Evolutionary conservation across 179 eudicot species (phyloP).

Genomic region (Spergularia azorica): DNA sequence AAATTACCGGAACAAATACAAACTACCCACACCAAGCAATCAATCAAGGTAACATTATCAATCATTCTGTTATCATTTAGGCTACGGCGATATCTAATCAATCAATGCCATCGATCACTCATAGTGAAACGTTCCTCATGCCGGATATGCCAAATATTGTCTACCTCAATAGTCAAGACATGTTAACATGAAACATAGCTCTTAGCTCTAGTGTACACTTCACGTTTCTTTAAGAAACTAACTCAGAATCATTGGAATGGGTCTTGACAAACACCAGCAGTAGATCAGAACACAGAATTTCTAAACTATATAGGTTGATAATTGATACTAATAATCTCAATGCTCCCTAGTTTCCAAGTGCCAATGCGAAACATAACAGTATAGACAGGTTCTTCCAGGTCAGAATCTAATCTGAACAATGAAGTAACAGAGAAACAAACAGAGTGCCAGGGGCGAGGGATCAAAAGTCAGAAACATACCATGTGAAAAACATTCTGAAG

Average conservation of each 20-base stretch:
- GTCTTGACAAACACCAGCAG: slow-evolving; percentile 1
- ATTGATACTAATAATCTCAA: not conserved
- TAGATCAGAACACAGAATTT: not conserved
- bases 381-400: not conserved
- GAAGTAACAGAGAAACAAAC: not conserved
- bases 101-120: not conserved
- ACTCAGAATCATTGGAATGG: not conserved
- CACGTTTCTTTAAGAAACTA: not conserved
- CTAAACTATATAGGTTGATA: too few relatives aligned
- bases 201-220: not conserved
- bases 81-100: not conserved
- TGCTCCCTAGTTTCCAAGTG: not conserved
- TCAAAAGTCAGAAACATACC: slow-evolving; percentile 48
- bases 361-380: not conserved
- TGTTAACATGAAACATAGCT: not conserved
- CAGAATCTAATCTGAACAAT: not conserved
- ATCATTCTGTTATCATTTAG: not conserved
- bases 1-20: too few relatives aligned
- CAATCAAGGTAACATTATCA: not conserved
- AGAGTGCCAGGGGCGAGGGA: not conserved
- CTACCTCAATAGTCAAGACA: not conserved
- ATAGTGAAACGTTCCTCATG: too few relatives aligned
- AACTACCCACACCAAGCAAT: too few relatives aligned
- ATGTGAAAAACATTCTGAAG: slow-evolving; percentile 64
- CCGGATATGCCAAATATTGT: not conserved